These are phyloP conservation scores for Wallacemonas sp. DNA, from an alignment of 208 protist genomes.

Conservation along the genomic window DNA sequence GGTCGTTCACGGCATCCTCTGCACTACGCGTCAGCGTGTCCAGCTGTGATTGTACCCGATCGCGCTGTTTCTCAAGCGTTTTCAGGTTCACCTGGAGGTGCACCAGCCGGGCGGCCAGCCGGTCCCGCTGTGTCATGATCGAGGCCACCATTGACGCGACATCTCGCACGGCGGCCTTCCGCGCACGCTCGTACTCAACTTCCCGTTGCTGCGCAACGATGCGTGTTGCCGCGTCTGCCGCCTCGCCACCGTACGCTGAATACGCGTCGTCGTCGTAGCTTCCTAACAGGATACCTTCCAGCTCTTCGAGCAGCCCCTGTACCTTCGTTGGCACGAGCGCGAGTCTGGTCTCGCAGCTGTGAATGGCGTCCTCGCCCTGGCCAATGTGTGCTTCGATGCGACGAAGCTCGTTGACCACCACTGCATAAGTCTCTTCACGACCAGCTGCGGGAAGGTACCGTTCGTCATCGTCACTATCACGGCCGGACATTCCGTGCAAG, in stretches of 20 bases:
- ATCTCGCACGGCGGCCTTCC: not conserved
- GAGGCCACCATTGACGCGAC: not conserved
- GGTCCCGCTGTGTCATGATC: conserved; percentile 10
- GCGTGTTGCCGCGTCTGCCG: not conserved
- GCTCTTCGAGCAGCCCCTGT: not conserved
- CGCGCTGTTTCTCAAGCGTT: conserved; percentile 1
- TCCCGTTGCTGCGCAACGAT: not conserved
- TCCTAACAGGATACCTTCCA: conserved; percentile 13
- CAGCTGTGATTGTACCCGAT: not conserved
- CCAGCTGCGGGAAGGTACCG: not conserved
- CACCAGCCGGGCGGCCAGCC: conserved; percentile 4
- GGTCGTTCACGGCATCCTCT: not conserved
- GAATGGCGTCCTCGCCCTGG: not conserved
- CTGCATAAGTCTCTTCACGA: not conserved
- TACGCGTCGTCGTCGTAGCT: conserved; percentile 12
- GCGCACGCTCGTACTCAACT: not conserved
- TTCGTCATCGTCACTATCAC: not conserved
- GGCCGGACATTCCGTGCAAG: no score
- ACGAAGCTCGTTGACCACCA: not conserved
- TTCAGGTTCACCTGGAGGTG: conserved; percentile 10
- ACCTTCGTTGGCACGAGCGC: not conserved
- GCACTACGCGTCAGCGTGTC: not conserved
- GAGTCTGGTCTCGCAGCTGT: not conserved
- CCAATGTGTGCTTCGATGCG: not conserved
- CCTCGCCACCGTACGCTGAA: not conserved